Evolutionary conservation across 2,329 filamentous ascomycete genomes (phyloP).

Genomic region (Sodiomyces alkalinus): DNA sequence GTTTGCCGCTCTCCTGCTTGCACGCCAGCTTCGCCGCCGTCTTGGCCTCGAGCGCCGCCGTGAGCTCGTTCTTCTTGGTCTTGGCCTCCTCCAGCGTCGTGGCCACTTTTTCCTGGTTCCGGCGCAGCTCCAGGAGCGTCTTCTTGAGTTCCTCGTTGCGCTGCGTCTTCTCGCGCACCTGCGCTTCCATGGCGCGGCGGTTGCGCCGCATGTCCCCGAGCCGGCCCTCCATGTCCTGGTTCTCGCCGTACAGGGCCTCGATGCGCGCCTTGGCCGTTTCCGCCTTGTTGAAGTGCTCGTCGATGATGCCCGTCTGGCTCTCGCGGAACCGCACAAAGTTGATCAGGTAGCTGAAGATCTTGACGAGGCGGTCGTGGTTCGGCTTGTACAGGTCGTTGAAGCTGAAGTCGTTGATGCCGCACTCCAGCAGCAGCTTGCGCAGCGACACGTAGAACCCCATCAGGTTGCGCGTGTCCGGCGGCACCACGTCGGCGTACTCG

Average conservation of each 20-base stretch:
- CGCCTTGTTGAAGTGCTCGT: conserved; percentile 84
- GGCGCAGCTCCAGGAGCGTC: conserved; percentile 62
- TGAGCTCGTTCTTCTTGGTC: conserved; percentile 62
- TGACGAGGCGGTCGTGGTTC: conserved; percentile 76
- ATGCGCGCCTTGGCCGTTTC: conserved; percentile 78
- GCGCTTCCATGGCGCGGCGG: conserved; percentile 63
- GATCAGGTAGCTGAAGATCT: conserved; percentile 95
- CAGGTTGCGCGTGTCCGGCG: conserved; percentile 76
- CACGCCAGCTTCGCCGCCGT: conserved; percentile 54
- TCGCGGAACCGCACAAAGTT: conserved; percentile 97
- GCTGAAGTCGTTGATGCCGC: conserved; percentile 84
- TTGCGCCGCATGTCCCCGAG: conserved; percentile 70
- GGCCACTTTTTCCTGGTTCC: conserved; percentile 69
- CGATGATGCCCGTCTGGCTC: conserved; percentile 76
- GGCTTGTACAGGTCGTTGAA: conserved; percentile 87
- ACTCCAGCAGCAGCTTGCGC: conserved; percentile 66
- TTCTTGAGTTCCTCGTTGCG: conserved; percentile 80
- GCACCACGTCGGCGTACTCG: conserved; percentile 71
- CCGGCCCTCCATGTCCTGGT: conserved; percentile 70
- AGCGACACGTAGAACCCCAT: conserved; percentile 91
- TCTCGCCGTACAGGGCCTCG: conserved; percentile 70
- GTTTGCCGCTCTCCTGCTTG: conserved; percentile 73
- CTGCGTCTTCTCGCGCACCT: conserved; percentile 71
- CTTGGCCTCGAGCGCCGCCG: conserved; percentile 55
- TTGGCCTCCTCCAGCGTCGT: conserved; percentile 73